Evolutionary conservation across 140 eudicot genomes (phyloP).

Genomic region (Eryngium alpinum): DNA sequence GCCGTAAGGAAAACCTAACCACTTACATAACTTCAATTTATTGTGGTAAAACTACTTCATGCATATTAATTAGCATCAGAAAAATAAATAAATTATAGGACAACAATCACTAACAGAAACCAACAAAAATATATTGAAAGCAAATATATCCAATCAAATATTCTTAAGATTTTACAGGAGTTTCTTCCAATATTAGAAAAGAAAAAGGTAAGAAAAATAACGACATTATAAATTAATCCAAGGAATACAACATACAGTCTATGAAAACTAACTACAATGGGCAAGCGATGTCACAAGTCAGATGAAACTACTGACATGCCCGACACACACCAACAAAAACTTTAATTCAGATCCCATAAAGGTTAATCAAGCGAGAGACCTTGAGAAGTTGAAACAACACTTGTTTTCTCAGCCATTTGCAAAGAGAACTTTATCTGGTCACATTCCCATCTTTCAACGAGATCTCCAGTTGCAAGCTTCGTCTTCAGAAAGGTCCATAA

Average conservation of each 20-base stretch:
- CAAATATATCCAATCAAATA: neutral
- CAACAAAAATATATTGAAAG: neutral
- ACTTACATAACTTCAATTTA: neutral
- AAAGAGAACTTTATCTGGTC: conserved; percentile 26
- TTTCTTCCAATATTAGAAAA: neutral
- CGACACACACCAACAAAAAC: neutral
- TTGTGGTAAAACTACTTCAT: neutral
- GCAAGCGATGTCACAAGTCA: neutral
- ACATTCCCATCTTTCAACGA: conserved; percentile 66
- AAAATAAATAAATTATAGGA: neutral
- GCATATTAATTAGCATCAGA: neutral
- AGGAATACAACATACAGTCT: neutral
- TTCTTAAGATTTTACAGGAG: neutral
- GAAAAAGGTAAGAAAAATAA: neutral
- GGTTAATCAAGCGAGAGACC: neutral
- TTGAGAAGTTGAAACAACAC: neutral
- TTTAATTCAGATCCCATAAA: neutral
- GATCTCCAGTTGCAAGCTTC: conserved; percentile 96
- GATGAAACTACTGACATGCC: neutral
- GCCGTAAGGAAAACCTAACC: neutral
- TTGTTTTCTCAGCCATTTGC: conserved; percentile 40
- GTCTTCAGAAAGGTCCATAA: conserved; percentile 99
- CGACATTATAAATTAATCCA: neutral
- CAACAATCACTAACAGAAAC: neutral
- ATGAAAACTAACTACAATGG: neutral